Conservation (phyloP, 139 green algal genomes). For the Marvania coccoides region DNA sequence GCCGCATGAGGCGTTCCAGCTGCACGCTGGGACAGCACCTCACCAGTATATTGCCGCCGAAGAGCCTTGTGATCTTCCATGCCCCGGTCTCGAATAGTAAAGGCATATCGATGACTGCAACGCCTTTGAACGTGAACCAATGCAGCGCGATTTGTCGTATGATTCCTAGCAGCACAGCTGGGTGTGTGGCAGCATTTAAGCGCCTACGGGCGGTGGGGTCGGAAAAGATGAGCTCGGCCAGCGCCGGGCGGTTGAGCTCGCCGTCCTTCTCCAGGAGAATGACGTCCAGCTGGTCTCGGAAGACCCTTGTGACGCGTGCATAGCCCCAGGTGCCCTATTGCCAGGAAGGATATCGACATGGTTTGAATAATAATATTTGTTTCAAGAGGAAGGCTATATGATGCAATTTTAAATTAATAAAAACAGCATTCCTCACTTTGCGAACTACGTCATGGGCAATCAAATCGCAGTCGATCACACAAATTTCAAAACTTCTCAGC, state of each 20-base stretch:
- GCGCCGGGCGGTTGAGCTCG: constrained; percentile 50
- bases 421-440: constrained; percentile 31
- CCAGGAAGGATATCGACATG: too few relatives aligned
- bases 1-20: constrained; percentile 44
- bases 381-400: too few relatives aligned
- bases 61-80: constrained; percentile 18
- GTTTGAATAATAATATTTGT: too few relatives aligned
- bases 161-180: constrained; percentile 47
- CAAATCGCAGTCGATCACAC: constrained; percentile 66
- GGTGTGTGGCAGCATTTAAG: constrained; percentile 68
- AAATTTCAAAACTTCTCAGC: constrained; percentile 28
- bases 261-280: constrained; percentile 32
- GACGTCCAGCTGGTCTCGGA: constrained; percentile 23
- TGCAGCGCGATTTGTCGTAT: constrained; percentile 24
- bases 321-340: constrained; percentile 58
- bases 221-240: constrained; percentile 59
- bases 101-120: constrained; percentile 74
- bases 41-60: constrained; percentile 45
- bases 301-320: constrained; percentile 41
- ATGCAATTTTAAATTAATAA: background rate
- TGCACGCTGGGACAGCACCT: constrained; percentile 31
- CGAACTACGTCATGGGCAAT: constrained; percentile 47
- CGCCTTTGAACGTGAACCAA: constrained; percentile 35
- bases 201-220: constrained; percentile 31
- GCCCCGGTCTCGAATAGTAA: constrained; percentile 74